Evolutionary conservation across 2,329 filamentous ascomycete genomes (phyloP).

Genomic region (Cercospora beticola): DNA sequence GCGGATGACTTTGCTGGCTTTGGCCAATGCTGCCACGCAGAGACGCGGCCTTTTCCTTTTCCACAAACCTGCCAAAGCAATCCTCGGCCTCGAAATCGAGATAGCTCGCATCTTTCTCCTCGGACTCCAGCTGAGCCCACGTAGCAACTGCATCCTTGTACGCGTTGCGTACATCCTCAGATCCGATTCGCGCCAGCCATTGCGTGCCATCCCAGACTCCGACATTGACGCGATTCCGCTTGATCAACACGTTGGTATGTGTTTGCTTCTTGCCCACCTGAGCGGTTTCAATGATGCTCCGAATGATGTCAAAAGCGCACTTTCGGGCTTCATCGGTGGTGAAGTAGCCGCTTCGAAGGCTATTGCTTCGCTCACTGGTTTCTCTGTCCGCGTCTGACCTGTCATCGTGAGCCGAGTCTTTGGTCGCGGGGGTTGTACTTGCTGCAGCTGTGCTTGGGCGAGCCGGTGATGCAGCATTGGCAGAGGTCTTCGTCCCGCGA

Average conservation of each 20-base stretch:
- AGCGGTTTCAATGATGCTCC: slow-evolving; percentile 77
- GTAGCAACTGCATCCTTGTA: slow-evolving; percentile 81
- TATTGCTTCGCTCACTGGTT: slow-evolving; percentile 51
- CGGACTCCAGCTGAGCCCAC: slow-evolving; percentile 61
- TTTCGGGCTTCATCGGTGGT: slow-evolving; percentile 61
- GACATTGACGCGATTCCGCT: slow-evolving; percentile 64
- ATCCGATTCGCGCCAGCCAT: slow-evolving; percentile 80
- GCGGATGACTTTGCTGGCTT: slow-evolving; percentile 28
- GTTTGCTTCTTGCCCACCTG: slow-evolving; percentile 49
- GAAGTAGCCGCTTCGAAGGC: slow-evolving; percentile 52
- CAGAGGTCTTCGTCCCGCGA: slow-evolving; percentile 11
- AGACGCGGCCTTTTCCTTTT: slow-evolving; percentile 25
- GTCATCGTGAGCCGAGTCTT: slow-evolving; percentile 7
- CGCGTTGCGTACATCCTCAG: slow-evolving; percentile 74
- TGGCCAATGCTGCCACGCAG: slow-evolving; percentile 25
- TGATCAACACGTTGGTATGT: slow-evolving; percentile 26
- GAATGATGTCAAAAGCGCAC: slow-evolving; percentile 74
- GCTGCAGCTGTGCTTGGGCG: slow-evolving; percentile 5
- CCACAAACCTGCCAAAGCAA: slow-evolving; percentile 26
- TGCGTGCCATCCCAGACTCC: slow-evolving; percentile 95
- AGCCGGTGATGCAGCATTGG: slow-evolving; percentile 10
- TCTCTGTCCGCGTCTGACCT: slow-evolving; percentile 46
- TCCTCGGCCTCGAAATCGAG: slow-evolving; percentile 30
- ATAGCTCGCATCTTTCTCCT: slow-evolving; percentile 32
- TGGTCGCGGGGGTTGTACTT: background rate